phyloP scores from a whole-genome alignment of 2,329 filamentous ascomycete species.

The Rutstroemia sp. region DNA sequence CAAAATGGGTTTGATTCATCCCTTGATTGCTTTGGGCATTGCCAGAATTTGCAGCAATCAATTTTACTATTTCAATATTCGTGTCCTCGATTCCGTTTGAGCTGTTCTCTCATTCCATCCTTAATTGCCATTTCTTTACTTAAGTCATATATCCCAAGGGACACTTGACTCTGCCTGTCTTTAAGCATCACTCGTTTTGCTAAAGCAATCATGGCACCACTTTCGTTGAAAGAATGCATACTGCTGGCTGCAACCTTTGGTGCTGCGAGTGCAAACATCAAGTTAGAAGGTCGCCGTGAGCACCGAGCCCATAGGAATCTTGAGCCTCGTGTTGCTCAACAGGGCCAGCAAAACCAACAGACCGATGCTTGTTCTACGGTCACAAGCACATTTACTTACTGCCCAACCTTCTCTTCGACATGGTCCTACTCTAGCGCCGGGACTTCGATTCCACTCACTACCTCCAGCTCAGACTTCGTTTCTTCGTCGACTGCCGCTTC shows the following conservation, averaged over 20 bases:
- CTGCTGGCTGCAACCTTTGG: conserved; percentile 4
- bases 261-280: conserved; percentile 9
- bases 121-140: not conserved
- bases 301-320: not conserved
- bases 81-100: not conserved
- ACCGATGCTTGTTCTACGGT: not conserved
- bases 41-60: too few species aligned
- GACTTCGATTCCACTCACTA: not conserved
- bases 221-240: conserved; percentile 3
- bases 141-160: not conserved
- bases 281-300: not conserved
- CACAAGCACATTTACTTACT: not conserved
- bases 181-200: conserved; percentile 8
- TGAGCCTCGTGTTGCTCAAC: not conserved
- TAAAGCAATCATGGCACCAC: conserved; percentile 8
- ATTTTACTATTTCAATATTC: conserved; percentile 8
- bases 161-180: not conserved
- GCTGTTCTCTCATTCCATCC: not conserved
- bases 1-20: not conserved
- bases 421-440: not conserved
- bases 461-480: not conserved
- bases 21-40: not conserved
- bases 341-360: not conserved
- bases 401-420: not conserved
- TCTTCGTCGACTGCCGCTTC: not conserved